Percentiles rank a stretch among this genome's conserved stretches.
phyloP scores from a whole-genome alignment of 129 eudicot genomes.

The Flaveria sonorensis region DNA sequence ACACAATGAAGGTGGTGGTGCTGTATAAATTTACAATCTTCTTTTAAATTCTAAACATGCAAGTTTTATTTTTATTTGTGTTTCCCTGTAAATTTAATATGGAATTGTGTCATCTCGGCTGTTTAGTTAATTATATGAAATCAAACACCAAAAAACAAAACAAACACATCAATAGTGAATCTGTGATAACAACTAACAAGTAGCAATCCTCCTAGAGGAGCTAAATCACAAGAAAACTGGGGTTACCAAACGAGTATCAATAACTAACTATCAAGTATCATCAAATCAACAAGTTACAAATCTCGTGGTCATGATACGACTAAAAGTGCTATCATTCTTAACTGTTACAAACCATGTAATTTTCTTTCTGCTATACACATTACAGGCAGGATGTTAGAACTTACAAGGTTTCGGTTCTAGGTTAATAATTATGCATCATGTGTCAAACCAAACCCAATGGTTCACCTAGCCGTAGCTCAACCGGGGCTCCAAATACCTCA shows the following conservation, averaged over 20 bases:
- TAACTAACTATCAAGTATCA: constrained; percentile 1
- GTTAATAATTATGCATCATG: constrained; percentile 32
- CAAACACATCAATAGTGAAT: too few relatives aligned
- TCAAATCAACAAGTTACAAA: constrained; percentile 38
- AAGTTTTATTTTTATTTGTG: too few relatives aligned
- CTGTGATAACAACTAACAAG: too few relatives aligned
- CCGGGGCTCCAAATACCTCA: constrained; percentile 64
- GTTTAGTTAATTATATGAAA: too few relatives aligned
- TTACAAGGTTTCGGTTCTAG: constrained; percentile 17
- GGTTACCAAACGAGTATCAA: background rate
- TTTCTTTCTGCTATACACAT: constrained; percentile 47
- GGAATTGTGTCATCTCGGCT: too few relatives aligned
- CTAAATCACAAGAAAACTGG: too few relatives aligned
- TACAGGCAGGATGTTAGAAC: constrained; percentile 50
- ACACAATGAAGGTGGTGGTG: too few relatives aligned
- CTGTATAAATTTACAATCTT: too few relatives aligned
- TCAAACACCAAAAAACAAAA: too few relatives aligned
- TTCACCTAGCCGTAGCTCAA: constrained; percentile 64
- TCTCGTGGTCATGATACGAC: background rate
- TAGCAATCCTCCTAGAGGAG: background rate
- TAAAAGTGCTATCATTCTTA: constrained; percentile 12
- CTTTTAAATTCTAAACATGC: too few relatives aligned
- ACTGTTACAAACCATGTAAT: constrained; percentile 35
- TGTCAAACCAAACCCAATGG: constrained; percentile 2
- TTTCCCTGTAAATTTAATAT: too few relatives aligned